Evolutionary conservation across 75 land plant species (phyloP), one percentile per base, ranked within the genome.

Genomic region (Sequoia sempervirens): DNA sequence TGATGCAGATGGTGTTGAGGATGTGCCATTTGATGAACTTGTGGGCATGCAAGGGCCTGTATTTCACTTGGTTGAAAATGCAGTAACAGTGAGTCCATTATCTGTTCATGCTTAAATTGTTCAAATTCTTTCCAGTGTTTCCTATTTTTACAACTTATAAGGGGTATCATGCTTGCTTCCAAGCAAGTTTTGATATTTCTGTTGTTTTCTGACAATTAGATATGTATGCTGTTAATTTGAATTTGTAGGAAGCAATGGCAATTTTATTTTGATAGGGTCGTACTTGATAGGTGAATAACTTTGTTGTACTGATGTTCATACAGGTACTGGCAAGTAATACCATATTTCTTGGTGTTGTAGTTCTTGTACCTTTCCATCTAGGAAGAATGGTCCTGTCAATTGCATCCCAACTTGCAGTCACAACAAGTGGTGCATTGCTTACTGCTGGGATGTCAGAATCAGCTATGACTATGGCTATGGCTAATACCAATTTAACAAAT

Each of bases 31-130:
- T 88, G 99, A 97, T 89, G 99, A 97, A 90, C 98, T 97, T 73
- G 99, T 97, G 80, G 99, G 99, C 46, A 97, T 97, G 99, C 99
- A 96, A 85, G 98, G 99, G 2, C 99, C 99, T 72, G 96, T 96
- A 28, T 94, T 96, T 81, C 98, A 97, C 84, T 84, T 97, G 84
- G 87, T 97, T 80, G 99, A 96, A 89, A 97, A 97, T 93, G 98
- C 98, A 78, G 89, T 97, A 53, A 97, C 99, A 10, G 99, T 97
- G 78, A 91, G 94, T 88, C 12, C 20, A 34, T 50, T 58, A 2
- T 61, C 78, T 53, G 5, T 82, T 50, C 68, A 30, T 83, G 47
- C 5, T 72, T 84, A 32, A 70, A 58, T 58, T 41, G 41, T 75
- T 84, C 54, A 56, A 50, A 7, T 81, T 12, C 17, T 32, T 37